Conservation (phyloP, 2,329 filamentous ascomycete genomes). For the Lecanicillium sp. region DNA sequence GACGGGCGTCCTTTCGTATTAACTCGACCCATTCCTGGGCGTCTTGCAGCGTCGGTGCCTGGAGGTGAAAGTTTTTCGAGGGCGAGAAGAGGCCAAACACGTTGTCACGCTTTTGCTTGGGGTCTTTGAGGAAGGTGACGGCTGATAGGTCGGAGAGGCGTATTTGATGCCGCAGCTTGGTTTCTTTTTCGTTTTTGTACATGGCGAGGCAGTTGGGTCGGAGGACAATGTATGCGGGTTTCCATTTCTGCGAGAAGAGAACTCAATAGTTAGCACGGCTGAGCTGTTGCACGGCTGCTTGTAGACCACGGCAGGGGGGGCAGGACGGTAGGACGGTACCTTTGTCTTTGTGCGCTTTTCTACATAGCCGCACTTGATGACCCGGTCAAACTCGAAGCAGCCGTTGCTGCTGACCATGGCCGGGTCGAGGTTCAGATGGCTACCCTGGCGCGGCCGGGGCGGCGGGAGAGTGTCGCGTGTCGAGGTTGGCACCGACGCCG, state of each 20-base stretch:
- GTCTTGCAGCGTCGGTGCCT: conserved; percentile 65
- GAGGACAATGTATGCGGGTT: conserved; percentile 79
- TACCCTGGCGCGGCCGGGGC: conserved; percentile 14
- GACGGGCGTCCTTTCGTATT: conserved; percentile 71
- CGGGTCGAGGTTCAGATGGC: conserved; percentile 42
- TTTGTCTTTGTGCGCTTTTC: conserved; percentile 92
- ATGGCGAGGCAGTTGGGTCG: conserved; percentile 85
- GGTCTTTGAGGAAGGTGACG: conserved; percentile 79
- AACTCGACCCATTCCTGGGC: conserved; percentile 80
- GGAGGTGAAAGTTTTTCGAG: conserved; percentile 84
- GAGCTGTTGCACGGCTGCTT: conserved; percentile 10
- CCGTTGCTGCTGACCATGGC: conserved; percentile 91
- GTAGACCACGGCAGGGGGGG: too few relatives aligned
- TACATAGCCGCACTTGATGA: conserved; percentile 82
- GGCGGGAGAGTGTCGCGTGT: not conserved
- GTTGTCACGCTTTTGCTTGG: conserved; percentile 77
- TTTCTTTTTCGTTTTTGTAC: conserved; percentile 88
- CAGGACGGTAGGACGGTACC: conserved; percentile 39
- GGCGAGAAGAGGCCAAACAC: conserved; percentile 91
- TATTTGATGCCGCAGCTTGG: conserved; percentile 81
- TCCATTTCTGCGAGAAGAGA: conserved; percentile 73
- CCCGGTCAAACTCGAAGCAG: conserved; percentile 90
- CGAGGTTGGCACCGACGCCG: not conserved
- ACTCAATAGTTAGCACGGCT: conserved; percentile 6
- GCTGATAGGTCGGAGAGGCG: conserved; percentile 85